Evolutionary conservation across 805 yeast genomes (phyloP).

Genomic region (Komagataella kurtzmanii): DNA sequence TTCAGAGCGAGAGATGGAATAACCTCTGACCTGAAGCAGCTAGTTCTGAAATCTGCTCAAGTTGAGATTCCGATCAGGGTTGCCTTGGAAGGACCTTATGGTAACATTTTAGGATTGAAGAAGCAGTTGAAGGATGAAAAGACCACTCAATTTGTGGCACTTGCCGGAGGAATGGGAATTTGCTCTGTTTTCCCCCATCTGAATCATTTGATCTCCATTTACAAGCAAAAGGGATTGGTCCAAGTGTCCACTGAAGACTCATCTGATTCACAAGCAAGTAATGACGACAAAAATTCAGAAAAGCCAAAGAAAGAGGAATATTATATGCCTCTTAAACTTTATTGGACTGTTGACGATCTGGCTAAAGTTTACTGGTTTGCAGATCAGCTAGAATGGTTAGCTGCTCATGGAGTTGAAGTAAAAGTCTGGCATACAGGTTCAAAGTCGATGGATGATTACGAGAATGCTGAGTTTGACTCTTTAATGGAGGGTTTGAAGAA

Average conservation of each 20-base stretch:
- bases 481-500: neutral
- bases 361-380: slow-evolving; percentile 4
- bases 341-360: slow-evolving; percentile 10
- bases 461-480: neutral
- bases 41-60: slow-evolving; percentile 13
- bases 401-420: slow-evolving; percentile 3
- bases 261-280: slow-evolving; percentile 8
- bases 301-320: neutral
- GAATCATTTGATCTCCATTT: neutral
- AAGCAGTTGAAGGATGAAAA: neutral
- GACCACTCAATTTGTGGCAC: slow-evolving; percentile 1
- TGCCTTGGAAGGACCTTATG: slow-evolving; percentile 59
- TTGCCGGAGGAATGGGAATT: slow-evolving; percentile 7
- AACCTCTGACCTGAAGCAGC: slow-evolving; percentile 23
- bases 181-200: slow-evolving; percentile 3
- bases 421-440: slow-evolving; percentile 1
- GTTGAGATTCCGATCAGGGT: slow-evolving; percentile 15
- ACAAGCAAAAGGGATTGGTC: slow-evolving; percentile 3
- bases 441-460: neutral
- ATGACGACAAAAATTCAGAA: slow-evolving; percentile 2
- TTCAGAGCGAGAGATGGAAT: slow-evolving; percentile 39
- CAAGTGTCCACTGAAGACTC: slow-evolving; percentile 13
- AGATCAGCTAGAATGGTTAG: slow-evolving; percentile 5
- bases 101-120: slow-evolving; percentile 11
- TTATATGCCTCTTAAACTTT: slow-evolving; percentile 4